phyloP scores from a whole-genome alignment of 495 filamentous ascomycete genomes.

The Daldinia decipiens region DNA sequence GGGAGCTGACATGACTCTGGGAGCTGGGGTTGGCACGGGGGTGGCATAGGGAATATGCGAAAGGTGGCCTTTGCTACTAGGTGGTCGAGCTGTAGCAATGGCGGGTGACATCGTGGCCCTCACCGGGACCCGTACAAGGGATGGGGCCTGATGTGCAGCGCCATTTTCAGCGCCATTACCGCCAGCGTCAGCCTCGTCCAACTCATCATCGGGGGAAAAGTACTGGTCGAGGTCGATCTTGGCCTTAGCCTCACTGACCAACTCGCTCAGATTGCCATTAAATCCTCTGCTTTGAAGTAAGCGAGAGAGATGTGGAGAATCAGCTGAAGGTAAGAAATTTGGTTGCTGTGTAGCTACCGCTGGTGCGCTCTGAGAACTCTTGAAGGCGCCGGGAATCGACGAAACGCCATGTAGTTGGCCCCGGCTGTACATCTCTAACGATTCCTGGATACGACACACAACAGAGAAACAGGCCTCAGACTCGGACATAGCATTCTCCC shows the following conservation, averaged over 20 bases:
- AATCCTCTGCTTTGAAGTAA: constrained; percentile 73
- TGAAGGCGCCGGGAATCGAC: constrained; percentile 51
- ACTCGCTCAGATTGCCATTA: constrained; percentile 68
- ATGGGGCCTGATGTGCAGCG: constrained; percentile 50
- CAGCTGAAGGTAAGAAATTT: constrained; percentile 68
- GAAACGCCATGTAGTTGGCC: constrained; percentile 58
- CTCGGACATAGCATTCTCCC: constrained; percentile 65
- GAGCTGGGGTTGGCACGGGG: constrained; percentile 46
- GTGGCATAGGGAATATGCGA: constrained; percentile 49
- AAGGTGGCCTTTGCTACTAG: constrained; percentile 64
- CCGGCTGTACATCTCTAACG: constrained; percentile 56
- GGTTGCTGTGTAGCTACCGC: constrained; percentile 12
- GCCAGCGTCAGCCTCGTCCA: constrained; percentile 57
- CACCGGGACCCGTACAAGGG: constrained; percentile 65
- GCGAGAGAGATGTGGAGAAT: constrained; percentile 79
- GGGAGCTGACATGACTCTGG: constrained; percentile 39
- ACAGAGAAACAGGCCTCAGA: constrained; percentile 62
- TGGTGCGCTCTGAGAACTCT: constrained; percentile 32
- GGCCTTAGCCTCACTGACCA: constrained; percentile 67
- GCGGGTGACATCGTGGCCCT: constrained; percentile 67
- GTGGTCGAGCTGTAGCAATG: constrained; percentile 57
- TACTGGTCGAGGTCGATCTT: constrained; percentile 63
- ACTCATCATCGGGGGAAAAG: constrained; percentile 58
- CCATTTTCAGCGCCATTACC: constrained; percentile 37
- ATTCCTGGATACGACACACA: constrained; percentile 59